Conservation (phyloP, 169 alveolate genomes). For the Fabrea salina region DNA sequence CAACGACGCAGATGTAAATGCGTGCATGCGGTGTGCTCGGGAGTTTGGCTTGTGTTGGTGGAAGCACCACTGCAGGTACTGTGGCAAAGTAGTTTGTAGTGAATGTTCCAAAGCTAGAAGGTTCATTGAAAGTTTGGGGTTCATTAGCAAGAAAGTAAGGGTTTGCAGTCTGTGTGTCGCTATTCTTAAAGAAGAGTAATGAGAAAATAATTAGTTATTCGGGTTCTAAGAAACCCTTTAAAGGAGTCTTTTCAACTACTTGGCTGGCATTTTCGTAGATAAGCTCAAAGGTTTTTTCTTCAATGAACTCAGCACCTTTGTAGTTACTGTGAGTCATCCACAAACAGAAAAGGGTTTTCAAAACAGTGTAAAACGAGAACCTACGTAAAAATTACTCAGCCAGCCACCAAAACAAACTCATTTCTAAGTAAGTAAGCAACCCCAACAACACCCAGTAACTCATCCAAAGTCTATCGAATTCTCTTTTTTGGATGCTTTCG, state of each 20-base stretch:
- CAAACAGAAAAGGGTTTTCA: background rate
- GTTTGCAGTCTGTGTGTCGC: too few species aligned
- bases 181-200: too few species aligned
- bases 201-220: too few species aligned
- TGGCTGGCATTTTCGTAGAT: background rate
- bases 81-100: too few species aligned
- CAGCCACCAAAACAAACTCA: background rate
- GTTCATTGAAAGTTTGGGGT: too few species aligned
- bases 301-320: background rate
- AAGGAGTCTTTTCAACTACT: background rate
- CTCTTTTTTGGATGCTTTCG: background rate
- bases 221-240: background rate
- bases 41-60: too few species aligned
- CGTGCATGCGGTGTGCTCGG: background rate
- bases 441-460: background rate
- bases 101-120: too few species aligned
- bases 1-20: background rate
- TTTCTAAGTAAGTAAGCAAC: background rate
- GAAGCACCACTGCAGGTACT: too few species aligned
- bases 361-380: background rate
- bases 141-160: too few species aligned
- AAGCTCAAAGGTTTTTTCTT: background rate
- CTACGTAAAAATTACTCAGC: background rate
- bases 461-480: background rate
- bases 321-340: background rate